Evolutionary conservation across 225 moss, liverwort and hornwort genomes (phyloP).

Genomic region (Antitrichia curtipendula): DNA sequence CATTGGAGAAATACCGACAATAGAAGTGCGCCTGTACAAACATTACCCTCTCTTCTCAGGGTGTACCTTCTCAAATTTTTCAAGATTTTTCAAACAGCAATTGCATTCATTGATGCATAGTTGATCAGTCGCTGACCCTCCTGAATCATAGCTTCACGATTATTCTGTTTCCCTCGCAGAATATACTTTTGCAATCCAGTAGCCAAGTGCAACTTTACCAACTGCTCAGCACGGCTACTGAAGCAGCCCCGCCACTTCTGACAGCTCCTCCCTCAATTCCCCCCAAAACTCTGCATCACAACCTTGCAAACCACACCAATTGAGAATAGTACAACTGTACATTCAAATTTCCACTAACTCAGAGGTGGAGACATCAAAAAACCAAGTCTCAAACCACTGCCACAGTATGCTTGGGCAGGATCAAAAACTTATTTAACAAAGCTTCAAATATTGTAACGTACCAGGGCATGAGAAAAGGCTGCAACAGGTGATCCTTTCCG

Average conservation of each 20-base stretch:
- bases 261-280: constrained; percentile 30
- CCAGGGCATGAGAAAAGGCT: background rate
- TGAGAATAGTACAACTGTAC: background rate
- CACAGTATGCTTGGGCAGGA: too few relatives aligned
- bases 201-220: constrained; percentile 56
- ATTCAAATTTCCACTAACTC: background rate
- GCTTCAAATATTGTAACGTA: too few relatives aligned
- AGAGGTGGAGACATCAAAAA: background rate
- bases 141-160: constrained; percentile 36
- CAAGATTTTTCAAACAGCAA: constrained; percentile 47
- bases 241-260: constrained; percentile 15
- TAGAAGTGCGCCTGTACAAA: too few relatives aligned
- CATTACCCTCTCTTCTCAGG: too few relatives aligned
- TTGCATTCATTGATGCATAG: constrained; percentile 75
- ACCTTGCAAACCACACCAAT: constrained; percentile 1
- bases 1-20: too few relatives aligned
- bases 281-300: constrained; percentile 71
- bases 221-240: constrained; percentile 45
- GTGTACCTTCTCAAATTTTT: too few relatives aligned
- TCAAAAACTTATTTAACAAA: background rate
- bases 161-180: constrained; percentile 23
- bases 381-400: background rate
- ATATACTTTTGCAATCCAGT: constrained; percentile 41
- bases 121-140: constrained; percentile 49
- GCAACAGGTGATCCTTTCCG: background rate